These are phyloP conservation scores for Mucor lusitanicus DNA, from an alignment of 371 early-diverging fungal genomes.

Conservation along the genomic window DNA sequence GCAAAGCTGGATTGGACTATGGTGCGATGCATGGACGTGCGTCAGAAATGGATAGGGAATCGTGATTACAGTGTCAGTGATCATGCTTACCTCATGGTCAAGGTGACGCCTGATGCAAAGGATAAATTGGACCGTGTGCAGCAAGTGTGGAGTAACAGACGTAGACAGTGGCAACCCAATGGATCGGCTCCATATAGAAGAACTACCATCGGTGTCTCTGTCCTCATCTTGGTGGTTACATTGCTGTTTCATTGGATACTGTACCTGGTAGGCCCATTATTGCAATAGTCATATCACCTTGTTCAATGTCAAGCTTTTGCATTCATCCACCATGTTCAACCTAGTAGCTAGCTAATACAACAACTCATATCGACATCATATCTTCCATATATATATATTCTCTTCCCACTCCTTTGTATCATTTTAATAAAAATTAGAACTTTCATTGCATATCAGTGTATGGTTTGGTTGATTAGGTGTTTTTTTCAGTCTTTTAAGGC, in stretches of 20 bases:
- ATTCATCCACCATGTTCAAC: background rate
- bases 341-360: too few species aligned
- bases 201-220: constrained; percentile 19
- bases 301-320: background rate
- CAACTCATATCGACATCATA: background rate
- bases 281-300: background rate
- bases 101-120: constrained; percentile 43
- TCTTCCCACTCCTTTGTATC: background rate
- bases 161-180: constrained; percentile 29
- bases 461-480: too few species aligned
- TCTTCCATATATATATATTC: background rate
- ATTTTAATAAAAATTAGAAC: background rate
- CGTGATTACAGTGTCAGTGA: constrained; percentile 69
- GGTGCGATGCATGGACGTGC: constrained; percentile 59
- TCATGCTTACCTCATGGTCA: constrained; percentile 73
- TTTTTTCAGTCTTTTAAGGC: too few species aligned
- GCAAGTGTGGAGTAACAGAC: constrained; percentile 21
- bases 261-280: background rate
- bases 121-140: constrained; percentile 16
- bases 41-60: constrained; percentile 60
- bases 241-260: constrained; percentile 11
- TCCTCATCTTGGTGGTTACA: constrained; percentile 8
- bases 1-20: constrained; percentile 84
- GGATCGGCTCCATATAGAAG: constrained; percentile 26
- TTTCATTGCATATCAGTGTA: background rate